phyloP scores from a whole-genome alignment of 257 asterid genomes.

The Plectranthus barbatus region DNA sequence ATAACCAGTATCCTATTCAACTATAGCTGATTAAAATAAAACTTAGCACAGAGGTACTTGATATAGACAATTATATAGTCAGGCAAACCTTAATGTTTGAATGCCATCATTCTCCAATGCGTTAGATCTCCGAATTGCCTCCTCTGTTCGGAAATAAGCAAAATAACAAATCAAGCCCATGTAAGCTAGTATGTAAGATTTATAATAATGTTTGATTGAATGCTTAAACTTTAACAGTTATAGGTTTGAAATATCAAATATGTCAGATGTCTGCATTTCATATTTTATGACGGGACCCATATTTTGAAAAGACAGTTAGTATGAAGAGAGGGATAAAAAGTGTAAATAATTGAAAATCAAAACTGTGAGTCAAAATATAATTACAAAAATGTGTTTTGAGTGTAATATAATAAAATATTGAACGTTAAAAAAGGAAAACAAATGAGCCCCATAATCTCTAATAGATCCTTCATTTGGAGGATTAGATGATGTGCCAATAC shows the following conservation, averaged over 20 bases:
- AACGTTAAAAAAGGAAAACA: neutral
- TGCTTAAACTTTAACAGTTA: neutral
- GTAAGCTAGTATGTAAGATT: neutral
- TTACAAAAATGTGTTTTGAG: neutral
- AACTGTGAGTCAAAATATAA: neutral
- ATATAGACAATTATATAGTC: neutral
- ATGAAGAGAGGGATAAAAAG: neutral
- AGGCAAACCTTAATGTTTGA: slow-evolving; percentile 54
- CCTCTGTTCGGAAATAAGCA: slow-evolving; percentile 48
- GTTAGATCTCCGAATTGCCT: slow-evolving; percentile 68
- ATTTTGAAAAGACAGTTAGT: neutral
- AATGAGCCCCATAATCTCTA: neutral
- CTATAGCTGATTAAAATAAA: neutral
- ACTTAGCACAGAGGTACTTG: neutral
- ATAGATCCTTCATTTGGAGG: neutral
- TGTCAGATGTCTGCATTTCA: neutral
- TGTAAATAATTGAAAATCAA: no score
- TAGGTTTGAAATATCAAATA: neutral
- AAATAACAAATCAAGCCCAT: slow-evolving; percentile 5
- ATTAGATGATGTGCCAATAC: neutral
- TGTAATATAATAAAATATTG: neutral
- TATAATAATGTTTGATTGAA: neutral
- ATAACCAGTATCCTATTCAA: neutral
- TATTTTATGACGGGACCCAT: neutral
- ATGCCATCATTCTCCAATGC: slow-evolving; percentile 74